Evolutionary conservation across 768 basidiomycete genomes (phyloP).

Genomic region (Hericium alpestre): DNA sequence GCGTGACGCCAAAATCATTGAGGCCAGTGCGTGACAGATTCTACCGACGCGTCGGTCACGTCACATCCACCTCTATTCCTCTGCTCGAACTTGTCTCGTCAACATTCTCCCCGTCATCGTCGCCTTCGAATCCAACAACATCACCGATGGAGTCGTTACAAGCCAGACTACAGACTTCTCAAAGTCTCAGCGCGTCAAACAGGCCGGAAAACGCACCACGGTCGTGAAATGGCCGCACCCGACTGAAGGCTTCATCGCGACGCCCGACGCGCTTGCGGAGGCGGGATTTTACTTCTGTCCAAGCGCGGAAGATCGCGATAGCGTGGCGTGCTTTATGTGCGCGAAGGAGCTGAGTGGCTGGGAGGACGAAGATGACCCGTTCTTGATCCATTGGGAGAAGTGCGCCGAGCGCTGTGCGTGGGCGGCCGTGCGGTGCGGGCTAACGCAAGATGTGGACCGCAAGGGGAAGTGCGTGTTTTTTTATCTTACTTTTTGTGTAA

Average conservation of each 20-base stretch:
- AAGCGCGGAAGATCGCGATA: slow-evolving; percentile 55
- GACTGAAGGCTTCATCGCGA: slow-evolving; percentile 42
- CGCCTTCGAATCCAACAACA: background rate
- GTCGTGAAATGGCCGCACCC: slow-evolving; percentile 77
- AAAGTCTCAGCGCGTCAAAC: slow-evolving; percentile 49
- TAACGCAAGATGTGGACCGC: slow-evolving; percentile 45
- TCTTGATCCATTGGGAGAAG: slow-evolving; percentile 69
- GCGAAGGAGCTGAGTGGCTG: slow-evolving; percentile 74
- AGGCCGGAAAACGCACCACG: slow-evolving; percentile 30
- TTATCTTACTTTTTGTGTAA: background rate
- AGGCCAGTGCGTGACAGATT: background rate
- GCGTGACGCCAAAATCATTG: background rate
- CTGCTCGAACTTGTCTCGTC: background rate
- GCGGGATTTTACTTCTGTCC: slow-evolving; percentile 87
- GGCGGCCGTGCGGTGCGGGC: slow-evolving; percentile 70
- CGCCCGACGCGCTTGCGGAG: slow-evolving; percentile 64
- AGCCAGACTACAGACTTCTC: slow-evolving; percentile 50
- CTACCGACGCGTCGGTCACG: slow-evolving; percentile 4
- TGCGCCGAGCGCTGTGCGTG: slow-evolving; percentile 62
- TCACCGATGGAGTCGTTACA: slow-evolving; percentile 8
- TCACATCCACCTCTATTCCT: background rate
- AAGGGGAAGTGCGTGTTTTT: slow-evolving; percentile 41
- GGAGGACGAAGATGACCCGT: slow-evolving; percentile 80
- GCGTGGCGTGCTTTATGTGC: slow-evolving; percentile 79
- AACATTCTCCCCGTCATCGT: background rate